phyloP scores from a whole-genome alignment of 495 filamentous ascomycete species.

The Penicillium flavigenum region DNA sequence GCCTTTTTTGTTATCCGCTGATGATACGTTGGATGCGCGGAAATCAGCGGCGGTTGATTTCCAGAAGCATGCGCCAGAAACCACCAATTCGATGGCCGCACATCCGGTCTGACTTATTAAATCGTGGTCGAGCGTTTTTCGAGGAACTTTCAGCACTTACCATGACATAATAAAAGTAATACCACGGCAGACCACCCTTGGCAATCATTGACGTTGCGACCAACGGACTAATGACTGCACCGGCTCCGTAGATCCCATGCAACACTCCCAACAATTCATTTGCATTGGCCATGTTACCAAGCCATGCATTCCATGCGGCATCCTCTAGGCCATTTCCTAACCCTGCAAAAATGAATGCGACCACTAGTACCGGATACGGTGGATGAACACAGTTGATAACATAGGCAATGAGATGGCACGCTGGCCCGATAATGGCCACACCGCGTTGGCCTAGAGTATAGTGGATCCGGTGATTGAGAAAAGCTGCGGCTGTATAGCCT shows the following conservation, averaged over 20 bases:
- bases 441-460: constrained; percentile 67
- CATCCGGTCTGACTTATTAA: constrained; percentile 52
- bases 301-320: constrained; percentile 65
- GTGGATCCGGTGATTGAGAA: constrained; percentile 60
- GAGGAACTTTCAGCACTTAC: constrained; percentile 27
- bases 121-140: background rate
- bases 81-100: constrained; percentile 58
- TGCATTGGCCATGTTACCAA: constrained; percentile 61
- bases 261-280: constrained; percentile 59
- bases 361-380: constrained; percentile 58
- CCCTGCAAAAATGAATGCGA: constrained; percentile 59
- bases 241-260: constrained; percentile 59
- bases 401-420: constrained; percentile 64
- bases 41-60: constrained; percentile 60
- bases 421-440: constrained; percentile 64
- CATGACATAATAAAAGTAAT: constrained; percentile 63
- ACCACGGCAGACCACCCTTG: constrained; percentile 51
- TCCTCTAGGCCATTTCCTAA: constrained; percentile 64
- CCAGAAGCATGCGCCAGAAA: constrained; percentile 64
- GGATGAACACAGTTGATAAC: constrained; percentile 59
- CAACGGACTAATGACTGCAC: constrained; percentile 55
- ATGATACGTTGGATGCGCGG: constrained; percentile 44
- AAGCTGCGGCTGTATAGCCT: constrained; percentile 57
- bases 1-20: constrained; percentile 38
- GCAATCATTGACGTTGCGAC: constrained; percentile 59